A percentile compares a stretch with the other conserved stretches of the same genome.
Evolutionary conservation across 768 basidiomycete species (phyloP).

Genomic region (Mrakia blollopis): DNA sequence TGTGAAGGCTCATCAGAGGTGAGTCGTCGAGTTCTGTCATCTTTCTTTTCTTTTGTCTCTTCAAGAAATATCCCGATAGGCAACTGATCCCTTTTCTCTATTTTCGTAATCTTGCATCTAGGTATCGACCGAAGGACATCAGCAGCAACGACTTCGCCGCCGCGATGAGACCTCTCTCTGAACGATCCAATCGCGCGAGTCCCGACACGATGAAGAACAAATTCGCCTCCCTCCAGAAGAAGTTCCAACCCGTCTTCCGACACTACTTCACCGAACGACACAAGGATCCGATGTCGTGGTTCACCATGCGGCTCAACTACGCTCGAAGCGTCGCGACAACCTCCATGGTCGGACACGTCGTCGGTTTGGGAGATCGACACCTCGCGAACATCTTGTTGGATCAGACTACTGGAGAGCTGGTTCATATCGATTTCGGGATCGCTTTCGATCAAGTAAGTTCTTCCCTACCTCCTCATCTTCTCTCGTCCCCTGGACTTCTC

Average conservation of each 20-base stretch:
- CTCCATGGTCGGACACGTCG: conserved; percentile 85
- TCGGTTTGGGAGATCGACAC: conserved; percentile 92
- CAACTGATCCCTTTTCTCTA: not conserved
- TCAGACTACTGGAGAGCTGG: conserved; percentile 70
- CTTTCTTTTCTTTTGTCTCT: not conserved
- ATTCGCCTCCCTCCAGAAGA: conserved; percentile 33
- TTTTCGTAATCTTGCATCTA: conserved; percentile 40
- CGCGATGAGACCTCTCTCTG: conserved; percentile 38
- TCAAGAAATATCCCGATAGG: too few relatives aligned
- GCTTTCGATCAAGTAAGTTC: conserved; percentile 82
- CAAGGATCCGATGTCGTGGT: conserved; percentile 86
- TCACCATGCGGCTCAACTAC: conserved; percentile 81
- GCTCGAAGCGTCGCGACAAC: conserved; percentile 87
- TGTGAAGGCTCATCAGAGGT: conserved; percentile 58
- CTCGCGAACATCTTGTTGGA: conserved; percentile 88
- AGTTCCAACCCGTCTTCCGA: conserved; percentile 72
- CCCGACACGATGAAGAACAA: conserved; percentile 32
- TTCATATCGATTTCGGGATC: conserved; percentile 94
- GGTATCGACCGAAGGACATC: conserved; percentile 63
- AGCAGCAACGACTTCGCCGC: conserved; percentile 41
- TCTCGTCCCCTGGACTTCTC: not conserved
- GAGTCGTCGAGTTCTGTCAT: conserved; percentile 34
- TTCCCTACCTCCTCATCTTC: too few relatives aligned
- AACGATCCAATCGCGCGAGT: conserved; percentile 37
- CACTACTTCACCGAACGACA: conserved; percentile 90